These are phyloP conservation scores for Phtheirospermum japonicum DNA, from an alignment of 257 asterid species.

Conservation along the genomic window DNA sequence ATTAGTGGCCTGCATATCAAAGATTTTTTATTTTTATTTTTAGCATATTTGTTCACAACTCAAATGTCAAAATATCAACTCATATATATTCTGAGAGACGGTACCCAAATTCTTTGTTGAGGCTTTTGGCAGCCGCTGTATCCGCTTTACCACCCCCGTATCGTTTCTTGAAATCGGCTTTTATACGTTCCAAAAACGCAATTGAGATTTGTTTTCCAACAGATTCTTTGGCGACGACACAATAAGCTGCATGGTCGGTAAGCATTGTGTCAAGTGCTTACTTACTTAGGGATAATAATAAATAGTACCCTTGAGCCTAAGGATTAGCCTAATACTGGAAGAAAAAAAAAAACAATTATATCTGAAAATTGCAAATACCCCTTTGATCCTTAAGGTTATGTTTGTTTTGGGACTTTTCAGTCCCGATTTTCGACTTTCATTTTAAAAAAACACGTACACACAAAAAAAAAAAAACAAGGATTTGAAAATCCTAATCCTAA, in stretches of 20 bases:
- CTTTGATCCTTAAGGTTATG: no score
- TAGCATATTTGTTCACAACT: conserved; percentile 6
- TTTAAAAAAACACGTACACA: not conserved
- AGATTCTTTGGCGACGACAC: conserved; percentile 91
- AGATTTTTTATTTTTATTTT: no score
- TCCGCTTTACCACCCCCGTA: conserved; percentile 95
- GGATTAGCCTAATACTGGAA: no score
- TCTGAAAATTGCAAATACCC: no score
- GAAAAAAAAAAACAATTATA: not conserved
- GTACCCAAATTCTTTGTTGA: conserved; percentile 92
- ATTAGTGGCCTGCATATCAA: conserved; percentile 55
- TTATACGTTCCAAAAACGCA: conserved; percentile 81
- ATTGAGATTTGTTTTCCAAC: conserved; percentile 85
- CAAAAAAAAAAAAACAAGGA: not conserved
- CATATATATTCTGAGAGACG: not conserved
- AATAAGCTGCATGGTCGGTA: conserved; percentile 58
- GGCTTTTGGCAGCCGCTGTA: conserved; percentile 84
- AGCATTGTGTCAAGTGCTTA: conserved; percentile 10
- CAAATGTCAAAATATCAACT: not conserved
- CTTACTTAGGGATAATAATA: not conserved
- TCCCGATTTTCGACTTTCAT: no score
- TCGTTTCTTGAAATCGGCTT: conserved; percentile 84
- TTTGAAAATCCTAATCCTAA: no score
- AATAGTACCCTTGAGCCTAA: not conserved
- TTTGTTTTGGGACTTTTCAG: no score